These are phyloP conservation scores for Leucocoprinus leucothites DNA, from an alignment of 768 basidiomycete genomes.

Conservation along the genomic window DNA sequence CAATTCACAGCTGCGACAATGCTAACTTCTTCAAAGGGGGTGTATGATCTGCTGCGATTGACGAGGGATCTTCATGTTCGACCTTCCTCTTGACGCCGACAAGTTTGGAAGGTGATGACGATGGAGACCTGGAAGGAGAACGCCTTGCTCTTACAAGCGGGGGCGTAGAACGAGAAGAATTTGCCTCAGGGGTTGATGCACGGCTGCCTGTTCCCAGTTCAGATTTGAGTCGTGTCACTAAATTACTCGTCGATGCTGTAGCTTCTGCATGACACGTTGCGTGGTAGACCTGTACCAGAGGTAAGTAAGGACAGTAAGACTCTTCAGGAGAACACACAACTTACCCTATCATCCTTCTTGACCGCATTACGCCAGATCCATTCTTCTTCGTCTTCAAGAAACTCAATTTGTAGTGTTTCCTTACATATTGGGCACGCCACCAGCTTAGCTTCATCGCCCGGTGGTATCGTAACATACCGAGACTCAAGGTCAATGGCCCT, in stretches of 20 bases:
- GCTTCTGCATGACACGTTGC: constrained; percentile 93
- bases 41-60: constrained; percentile 42
- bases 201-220: constrained; percentile 63
- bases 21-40: constrained; percentile 72
- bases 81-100: constrained; percentile 77
- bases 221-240: constrained; percentile 66
- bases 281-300: constrained; percentile 71
- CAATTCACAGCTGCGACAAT: constrained; percentile 25
- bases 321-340: constrained; percentile 6
- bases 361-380: constrained; percentile 97
- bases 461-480: constrained; percentile 85
- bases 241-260: constrained; percentile 53
- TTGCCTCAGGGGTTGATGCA: constrained; percentile 70
- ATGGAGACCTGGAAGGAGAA: constrained; percentile 33
- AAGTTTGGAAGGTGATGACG: constrained; percentile 49
- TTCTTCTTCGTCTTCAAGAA: constrained; percentile 92
- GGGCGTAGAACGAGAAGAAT: constrained; percentile 33
- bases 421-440: constrained; percentile 96
- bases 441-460: constrained; percentile 79
- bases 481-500: constrained; percentile 73
- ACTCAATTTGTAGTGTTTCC: constrained; percentile 88
- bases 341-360: constrained; percentile 76
- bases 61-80: constrained; percentile 30
- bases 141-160: constrained; percentile 32
- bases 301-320: background rate